phyloP scores from a whole-genome alignment of 176 grass and related monocot genomes.

The Triticum dicoccoides region DNA sequence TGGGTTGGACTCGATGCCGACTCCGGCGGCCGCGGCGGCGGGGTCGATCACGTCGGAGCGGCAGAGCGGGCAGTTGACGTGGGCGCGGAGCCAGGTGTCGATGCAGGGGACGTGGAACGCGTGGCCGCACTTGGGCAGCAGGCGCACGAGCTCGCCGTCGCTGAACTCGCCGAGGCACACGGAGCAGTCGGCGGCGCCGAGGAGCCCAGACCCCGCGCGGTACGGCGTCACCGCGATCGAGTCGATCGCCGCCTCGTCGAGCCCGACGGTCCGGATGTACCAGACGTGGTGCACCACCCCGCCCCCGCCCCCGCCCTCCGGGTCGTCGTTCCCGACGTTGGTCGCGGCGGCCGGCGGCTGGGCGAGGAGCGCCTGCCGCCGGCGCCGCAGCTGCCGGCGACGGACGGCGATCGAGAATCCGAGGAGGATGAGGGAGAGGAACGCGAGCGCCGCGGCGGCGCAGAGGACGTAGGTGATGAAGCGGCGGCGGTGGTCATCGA shows the following conservation, averaged over 20 bases:
- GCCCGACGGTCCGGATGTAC: slow-evolving; percentile 75
- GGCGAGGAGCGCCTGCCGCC: slow-evolving; percentile 17
- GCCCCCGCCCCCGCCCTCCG: slow-evolving; percentile 28
- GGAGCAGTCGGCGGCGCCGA: slow-evolving; percentile 59
- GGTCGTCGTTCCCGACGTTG: background rate
- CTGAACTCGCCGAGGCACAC: slow-evolving; percentile 85
- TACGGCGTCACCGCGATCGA: slow-evolving; percentile 55
- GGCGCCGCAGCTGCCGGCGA: slow-evolving; percentile 7
- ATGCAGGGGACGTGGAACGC: slow-evolving; percentile 74
- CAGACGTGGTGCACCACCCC: slow-evolving; percentile 64
- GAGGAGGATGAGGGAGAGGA: slow-evolving; percentile 45
- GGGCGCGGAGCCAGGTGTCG: slow-evolving; percentile 76
- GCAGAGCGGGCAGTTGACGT: slow-evolving; percentile 82
- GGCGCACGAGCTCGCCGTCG: slow-evolving; percentile 63
- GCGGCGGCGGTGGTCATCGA: background rate
- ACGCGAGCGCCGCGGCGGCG: slow-evolving; percentile 22
- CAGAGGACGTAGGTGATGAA: background rate
- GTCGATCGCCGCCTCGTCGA: slow-evolving; percentile 60
- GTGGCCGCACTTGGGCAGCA: slow-evolving; percentile 77
- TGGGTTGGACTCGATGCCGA: background rate
- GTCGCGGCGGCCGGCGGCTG: background rate
- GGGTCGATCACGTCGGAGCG: slow-evolving; percentile 58
- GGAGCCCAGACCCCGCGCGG: slow-evolving; percentile 27
- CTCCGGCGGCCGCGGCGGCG: background rate
- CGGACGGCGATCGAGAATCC: slow-evolving; percentile 39